These are phyloP conservation scores for Flaveria robusta DNA, from an alignment of 129 eudicot genomes.

Conservation along the genomic window DNA sequence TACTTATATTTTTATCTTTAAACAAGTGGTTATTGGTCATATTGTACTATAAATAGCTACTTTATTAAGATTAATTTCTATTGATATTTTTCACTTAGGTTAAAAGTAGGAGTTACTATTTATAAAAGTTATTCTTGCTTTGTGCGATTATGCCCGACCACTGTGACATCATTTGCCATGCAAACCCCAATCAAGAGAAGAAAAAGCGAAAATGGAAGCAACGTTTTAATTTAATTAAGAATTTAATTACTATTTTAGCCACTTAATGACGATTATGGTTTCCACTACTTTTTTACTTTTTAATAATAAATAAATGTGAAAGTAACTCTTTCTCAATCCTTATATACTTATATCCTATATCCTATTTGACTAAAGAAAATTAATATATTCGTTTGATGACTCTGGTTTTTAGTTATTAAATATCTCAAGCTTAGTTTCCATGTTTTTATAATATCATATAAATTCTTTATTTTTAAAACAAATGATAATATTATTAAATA, in stretches of 20 bases:
- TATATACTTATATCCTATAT: too few relatives aligned
- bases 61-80: too few relatives aligned
- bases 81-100: background rate
- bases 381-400: background rate
- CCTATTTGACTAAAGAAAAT: background rate
- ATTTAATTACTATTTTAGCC: background rate
- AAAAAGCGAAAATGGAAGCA: constrained; percentile 10
- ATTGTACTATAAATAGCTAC: too few relatives aligned
- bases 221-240: constrained; percentile 2
- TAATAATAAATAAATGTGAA: background rate
- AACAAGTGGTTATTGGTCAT: background rate
- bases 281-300: constrained; percentile 16
- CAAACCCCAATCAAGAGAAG: constrained; percentile 16
- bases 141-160: constrained; percentile 31
- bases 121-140: background rate
- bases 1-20: too few relatives aligned
- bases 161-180: constrained; percentile 38
- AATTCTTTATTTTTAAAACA: too few relatives aligned
- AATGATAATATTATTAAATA: too few relatives aligned
- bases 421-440: too few relatives aligned
- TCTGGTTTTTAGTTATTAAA: background rate
- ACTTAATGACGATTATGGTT: constrained; percentile 23
- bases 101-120: background rate
- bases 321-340: background rate
- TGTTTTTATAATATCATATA: too few relatives aligned